These are phyloP conservation scores for Rubia peregrina DNA, from an alignment of 305 asterid species.

Conservation along the genomic window DNA sequence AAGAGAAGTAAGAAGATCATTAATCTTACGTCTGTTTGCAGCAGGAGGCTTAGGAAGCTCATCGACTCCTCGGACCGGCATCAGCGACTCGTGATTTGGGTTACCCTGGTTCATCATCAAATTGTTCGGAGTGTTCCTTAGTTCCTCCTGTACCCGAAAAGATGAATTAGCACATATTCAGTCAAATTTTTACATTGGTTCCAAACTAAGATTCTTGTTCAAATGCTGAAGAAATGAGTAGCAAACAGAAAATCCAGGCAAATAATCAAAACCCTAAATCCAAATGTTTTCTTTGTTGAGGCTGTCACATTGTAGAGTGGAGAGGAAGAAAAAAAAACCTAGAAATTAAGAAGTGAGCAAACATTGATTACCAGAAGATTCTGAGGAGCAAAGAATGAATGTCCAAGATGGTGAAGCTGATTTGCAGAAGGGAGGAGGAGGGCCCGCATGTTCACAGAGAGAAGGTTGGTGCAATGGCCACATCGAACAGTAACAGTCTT, in stretches of 20 bases:
- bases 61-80: constrained; percentile 71
- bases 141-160: constrained; percentile 52
- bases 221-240: background rate
- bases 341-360: constrained; percentile 20
- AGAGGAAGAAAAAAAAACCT: no score
- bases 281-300: background rate
- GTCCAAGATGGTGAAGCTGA: constrained; percentile 70
- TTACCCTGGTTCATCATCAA: constrained; percentile 61
- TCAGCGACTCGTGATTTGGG: constrained; percentile 43
- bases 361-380: constrained; percentile 60
- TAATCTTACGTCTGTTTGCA: constrained; percentile 76
- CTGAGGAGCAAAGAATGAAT: constrained; percentile 82
- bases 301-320: background rate
- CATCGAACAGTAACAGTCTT: constrained; percentile 94
- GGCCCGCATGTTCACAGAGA: constrained; percentile 83
- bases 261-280: constrained; percentile 22
- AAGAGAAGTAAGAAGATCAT: background rate
- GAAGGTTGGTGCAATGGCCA: constrained; percentile 94
- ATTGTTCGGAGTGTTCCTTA: constrained; percentile 63
- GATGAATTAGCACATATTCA: background rate
- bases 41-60: constrained; percentile 91
- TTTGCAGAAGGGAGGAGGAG: constrained; percentile 68
- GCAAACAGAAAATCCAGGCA: background rate
- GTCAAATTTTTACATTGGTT: background rate
- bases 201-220: background rate